Conservation (phyloP, 2,329 filamentous ascomycete genomes). For the Sclerotinia spermophila region DNA sequence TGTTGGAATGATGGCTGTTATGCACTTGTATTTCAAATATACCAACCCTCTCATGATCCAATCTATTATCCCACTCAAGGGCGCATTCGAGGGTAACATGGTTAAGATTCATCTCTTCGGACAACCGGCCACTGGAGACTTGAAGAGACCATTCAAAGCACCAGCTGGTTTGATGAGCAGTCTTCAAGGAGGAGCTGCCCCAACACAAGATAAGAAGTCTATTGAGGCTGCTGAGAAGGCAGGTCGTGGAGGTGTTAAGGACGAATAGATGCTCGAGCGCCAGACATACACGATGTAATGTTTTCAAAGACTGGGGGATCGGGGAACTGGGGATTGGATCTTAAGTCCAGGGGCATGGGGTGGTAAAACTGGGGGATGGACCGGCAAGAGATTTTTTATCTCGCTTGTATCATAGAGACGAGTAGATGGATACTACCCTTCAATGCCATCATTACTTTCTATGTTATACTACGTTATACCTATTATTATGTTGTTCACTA, state of each 20-base stretch:
- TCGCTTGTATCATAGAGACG: conserved; percentile 18
- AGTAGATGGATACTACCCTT: conserved; percentile 2
- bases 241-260: conserved; percentile 67
- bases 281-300: background rate
- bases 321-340: background rate
- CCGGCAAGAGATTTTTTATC: conserved; percentile 1
- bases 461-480: no score
- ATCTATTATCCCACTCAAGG: conserved; percentile 96
- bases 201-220: conserved; percentile 90
- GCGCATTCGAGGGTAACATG: conserved; percentile 89
- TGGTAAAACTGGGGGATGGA: conserved; percentile 7
- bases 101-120: conserved; percentile 94
- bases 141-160: conserved; percentile 95
- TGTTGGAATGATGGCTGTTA: conserved; percentile 94
- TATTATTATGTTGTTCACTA: background rate
- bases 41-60: conserved; percentile 98
- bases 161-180: conserved; percentile 77
- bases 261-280: conserved; percentile 50
- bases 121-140: conserved; percentile 79
- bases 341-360: background rate
- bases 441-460: conserved; percentile 1
- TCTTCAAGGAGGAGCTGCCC: conserved; percentile 61
- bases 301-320: background rate
- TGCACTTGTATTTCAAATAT: conserved; percentile 99
- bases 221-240: conserved; percentile 76